A percentile compares a stretch with the other conserved stretches of the same genome.
These are phyloP conservation scores for Verticillium dahliae DNA, from an alignment of 2,329 filamentous ascomycete genomes.

Conservation along the genomic window DNA sequence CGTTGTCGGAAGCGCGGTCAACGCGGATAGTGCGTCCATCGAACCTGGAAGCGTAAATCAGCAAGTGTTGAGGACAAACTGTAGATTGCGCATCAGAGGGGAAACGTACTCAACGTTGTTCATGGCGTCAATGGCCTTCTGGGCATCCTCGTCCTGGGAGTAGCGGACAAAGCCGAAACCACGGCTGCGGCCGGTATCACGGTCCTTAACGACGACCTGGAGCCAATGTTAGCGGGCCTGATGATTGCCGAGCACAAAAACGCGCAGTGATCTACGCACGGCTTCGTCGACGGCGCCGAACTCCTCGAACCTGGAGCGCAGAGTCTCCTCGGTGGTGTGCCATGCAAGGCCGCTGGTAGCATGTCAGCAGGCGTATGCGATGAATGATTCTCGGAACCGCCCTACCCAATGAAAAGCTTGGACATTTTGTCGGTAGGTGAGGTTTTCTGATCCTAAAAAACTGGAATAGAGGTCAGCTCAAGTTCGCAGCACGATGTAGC, in stretches of 20 bases:
- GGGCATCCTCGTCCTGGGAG: conserved; percentile 66
- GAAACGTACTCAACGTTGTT: conserved; percentile 79
- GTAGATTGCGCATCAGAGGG: not conserved
- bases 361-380: conserved; percentile 7
- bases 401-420: conserved; percentile 93
- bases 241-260: not conserved
- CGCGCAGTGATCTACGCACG: conserved; percentile 51
- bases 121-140: conserved; percentile 70
- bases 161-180: conserved; percentile 97
- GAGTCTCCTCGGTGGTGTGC: conserved; percentile 87
- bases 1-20: conserved; percentile 85
- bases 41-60: conserved; percentile 53
- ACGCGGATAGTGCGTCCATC: conserved; percentile 92
- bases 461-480: not conserved
- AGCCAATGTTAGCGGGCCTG: conserved; percentile 6
- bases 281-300: conserved; percentile 91
- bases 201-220: conserved; percentile 95
- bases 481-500: too few species aligned
- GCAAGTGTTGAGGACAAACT: conserved; percentile 1
- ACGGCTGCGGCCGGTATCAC: conserved; percentile 91
- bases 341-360: conserved; percentile 79
- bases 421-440: conserved; percentile 54
- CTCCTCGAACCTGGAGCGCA: conserved; percentile 87
- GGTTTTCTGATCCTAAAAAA: not conserved
- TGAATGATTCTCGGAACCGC: conserved; percentile 7